Conservation (phyloP, 371 early-diverging fungal species). For the Mortierella sp. region DNA sequence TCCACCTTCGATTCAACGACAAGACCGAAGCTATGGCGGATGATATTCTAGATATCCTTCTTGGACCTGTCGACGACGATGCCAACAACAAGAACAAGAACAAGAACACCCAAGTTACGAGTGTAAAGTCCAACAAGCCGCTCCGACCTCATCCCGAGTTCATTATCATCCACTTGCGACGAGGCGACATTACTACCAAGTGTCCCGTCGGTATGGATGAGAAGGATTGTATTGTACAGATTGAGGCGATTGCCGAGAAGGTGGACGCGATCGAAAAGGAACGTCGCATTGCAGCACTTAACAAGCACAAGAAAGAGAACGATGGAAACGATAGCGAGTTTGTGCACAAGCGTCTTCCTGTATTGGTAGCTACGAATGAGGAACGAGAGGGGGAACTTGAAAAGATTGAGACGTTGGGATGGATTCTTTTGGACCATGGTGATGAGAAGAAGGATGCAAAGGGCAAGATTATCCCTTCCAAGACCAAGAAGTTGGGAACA, state of each 20-base stretch:
- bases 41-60: slow-evolving; percentile 25
- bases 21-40: slow-evolving; percentile 37
- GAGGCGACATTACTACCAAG: slow-evolving; percentile 46
- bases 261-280: slow-evolving; percentile 40
- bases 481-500: slow-evolving; percentile 25
- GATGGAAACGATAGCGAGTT: background rate
- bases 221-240: slow-evolving; percentile 48
- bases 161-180: slow-evolving; percentile 42
- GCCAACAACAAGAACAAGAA: background rate
- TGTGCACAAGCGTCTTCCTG: slow-evolving; percentile 27
- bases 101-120: too few species aligned
- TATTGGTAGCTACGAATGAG: slow-evolving; percentile 52
- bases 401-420: slow-evolving; percentile 39
- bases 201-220: slow-evolving; percentile 32
- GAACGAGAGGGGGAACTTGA: slow-evolving; percentile 26
- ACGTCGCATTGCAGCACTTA: slow-evolving; percentile 12
- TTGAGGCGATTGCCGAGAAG: slow-evolving; percentile 45
- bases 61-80: slow-evolving; percentile 1
- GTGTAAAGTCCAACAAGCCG: background rate
- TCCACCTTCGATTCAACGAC: slow-evolving; percentile 39
- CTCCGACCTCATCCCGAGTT: slow-evolving; percentile 46
- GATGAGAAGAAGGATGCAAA: slow-evolving; percentile 21
- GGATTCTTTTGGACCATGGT: slow-evolving; percentile 50
- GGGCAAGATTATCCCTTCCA: slow-evolving; percentile 5
- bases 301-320: background rate